Base-by-base conservation (phyloP, 1,139 yeast species). In the Geotrichum cucujoidarum region DNA sequence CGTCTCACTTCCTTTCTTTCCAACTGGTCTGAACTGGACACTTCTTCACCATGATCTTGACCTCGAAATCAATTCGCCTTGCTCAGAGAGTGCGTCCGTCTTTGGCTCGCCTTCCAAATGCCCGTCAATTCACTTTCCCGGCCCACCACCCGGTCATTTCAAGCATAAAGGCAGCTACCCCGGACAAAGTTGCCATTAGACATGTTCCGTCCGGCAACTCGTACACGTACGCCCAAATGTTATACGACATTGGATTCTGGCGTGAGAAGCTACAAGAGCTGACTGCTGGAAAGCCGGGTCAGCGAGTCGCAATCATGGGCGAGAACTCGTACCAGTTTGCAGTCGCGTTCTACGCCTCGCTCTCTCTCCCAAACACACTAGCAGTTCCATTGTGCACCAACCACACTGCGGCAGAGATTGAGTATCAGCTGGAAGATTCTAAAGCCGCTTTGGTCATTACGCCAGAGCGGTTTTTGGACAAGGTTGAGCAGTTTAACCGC, bases 341-440 rank as follows among this genome's bases (percentile, higher is more conserved):
- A 11, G 61, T 56, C 2, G 50, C 60, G 24, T 62, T 63, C 47
- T 60, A 55, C 42, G 68, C 69, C 8, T 54, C 65, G 2, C 43
- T 65, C 49, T 55, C 65, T 22, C 49, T 64, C 14, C 61, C 64
- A 5, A 48, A 56, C 37, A 62, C 66, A 4, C 46, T 62, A 11
- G 67, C 66, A 2, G 61, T 65, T 45, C 69, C 69, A 11, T 49
- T 65, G 34, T 64, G 69, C 53, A 65, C 69, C 16, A 64, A 63
- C 40, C 69, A 65, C 49, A 65, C 69, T 3, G 52, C 56, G 6
- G 60, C 65, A 1, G 69, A 65, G 53, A 60, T 65, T 39, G 51
- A 58, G 33, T 65, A 65, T 53, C 68, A 64, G 49, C 53, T 65
- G 33, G 54, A 62, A 27, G 60, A 65, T 47, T 58, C 67, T 8